Percentiles rank a stretch among this genome's conserved stretches.
Conservation (phyloP, 1,284 basidiomycete species). For the Marasmius fiardii region DNA sequence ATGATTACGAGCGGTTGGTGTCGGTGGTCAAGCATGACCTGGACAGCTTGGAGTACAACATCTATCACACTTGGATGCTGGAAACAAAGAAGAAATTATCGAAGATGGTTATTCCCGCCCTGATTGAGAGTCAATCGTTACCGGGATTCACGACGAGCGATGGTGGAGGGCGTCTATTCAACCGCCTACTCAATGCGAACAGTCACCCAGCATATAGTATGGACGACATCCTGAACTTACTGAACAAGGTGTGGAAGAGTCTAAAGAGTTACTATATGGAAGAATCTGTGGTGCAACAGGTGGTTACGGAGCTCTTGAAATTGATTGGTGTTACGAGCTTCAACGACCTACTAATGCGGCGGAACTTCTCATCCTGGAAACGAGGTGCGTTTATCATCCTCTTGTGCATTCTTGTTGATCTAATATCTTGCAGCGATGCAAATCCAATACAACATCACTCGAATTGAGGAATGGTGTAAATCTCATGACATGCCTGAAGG, state of each 20-base stretch:
- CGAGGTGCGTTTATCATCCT: constrained; percentile 60
- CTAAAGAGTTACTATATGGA: constrained; percentile 99
- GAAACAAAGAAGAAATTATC: constrained; percentile 96
- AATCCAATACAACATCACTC: constrained; percentile 98
- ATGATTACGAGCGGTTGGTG: constrained; percentile 94
- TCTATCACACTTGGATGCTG: constrained; percentile 99
- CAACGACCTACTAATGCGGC: constrained; percentile 97
- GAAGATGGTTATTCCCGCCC: constrained; percentile 98
- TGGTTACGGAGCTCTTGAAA: constrained; percentile 94
- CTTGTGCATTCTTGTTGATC: neutral
- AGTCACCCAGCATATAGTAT: constrained; percentile 91
- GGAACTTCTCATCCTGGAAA: constrained; percentile 99
- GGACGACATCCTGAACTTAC: constrained; percentile 96
- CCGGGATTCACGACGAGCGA: constrained; percentile 98
- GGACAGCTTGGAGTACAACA: constrained; percentile 98
- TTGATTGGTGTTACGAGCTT: constrained; percentile 97
- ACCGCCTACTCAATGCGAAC: constrained; percentile 85
- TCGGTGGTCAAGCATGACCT: constrained; percentile 98
- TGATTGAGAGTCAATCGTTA: constrained; percentile 96
- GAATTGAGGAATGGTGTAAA: constrained; percentile 98
- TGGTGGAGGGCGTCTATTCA: constrained; percentile 90
- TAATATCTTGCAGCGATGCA: constrained; percentile 77
- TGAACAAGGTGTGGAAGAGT: constrained; percentile 99
- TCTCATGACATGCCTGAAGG: constrained; percentile 99
- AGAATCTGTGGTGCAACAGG: constrained; percentile 96